Evolutionary conservation across 805 yeast species (phyloP).

Genomic region (Phaffomyces thermotolerans): DNA sequence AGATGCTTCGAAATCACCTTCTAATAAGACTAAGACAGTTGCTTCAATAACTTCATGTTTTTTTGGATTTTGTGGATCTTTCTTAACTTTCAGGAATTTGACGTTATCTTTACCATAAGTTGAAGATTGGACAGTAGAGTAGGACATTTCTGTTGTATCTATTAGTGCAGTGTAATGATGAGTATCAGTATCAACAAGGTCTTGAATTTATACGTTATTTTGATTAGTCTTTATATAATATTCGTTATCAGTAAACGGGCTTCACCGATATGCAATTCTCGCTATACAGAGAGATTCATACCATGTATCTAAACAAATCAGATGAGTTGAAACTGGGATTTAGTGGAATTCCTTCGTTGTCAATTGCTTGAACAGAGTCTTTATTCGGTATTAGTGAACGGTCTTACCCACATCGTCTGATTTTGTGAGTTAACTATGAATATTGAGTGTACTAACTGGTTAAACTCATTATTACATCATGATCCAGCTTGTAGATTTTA

Average conservation of each 20-base stretch:
- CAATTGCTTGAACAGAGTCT: too few relatives aligned
- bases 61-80: conserved; percentile 63
- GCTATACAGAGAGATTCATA: background rate
- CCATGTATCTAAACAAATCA: background rate
- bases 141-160: conserved; percentile 12
- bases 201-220: background rate
- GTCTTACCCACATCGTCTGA: conserved; percentile 1
- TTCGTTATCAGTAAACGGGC: conserved; percentile 1
- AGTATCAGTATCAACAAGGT: background rate
- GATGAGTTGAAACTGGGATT: background rate
- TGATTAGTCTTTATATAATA: background rate
- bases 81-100: conserved; percentile 82
- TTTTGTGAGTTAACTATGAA: background rate
- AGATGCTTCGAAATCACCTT: conserved; percentile 72
- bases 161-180: background rate
- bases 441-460: too few relatives aligned
- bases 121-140: conserved; percentile 35
- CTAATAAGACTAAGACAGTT: conserved; percentile 65
- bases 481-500: too few relatives aligned
- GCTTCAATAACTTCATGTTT: conserved; percentile 82
- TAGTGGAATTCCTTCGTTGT: too few relatives aligned
- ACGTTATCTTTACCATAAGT: conserved; percentile 91
- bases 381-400: background rate
- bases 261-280: conserved; percentile 1
- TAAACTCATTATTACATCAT: too few relatives aligned